Percentiles rank a stretch among this genome's conserved stretches.
Conservation (phyloP, 2,329 filamentous ascomycete species). For the Alternaria incomplexa region DNA sequence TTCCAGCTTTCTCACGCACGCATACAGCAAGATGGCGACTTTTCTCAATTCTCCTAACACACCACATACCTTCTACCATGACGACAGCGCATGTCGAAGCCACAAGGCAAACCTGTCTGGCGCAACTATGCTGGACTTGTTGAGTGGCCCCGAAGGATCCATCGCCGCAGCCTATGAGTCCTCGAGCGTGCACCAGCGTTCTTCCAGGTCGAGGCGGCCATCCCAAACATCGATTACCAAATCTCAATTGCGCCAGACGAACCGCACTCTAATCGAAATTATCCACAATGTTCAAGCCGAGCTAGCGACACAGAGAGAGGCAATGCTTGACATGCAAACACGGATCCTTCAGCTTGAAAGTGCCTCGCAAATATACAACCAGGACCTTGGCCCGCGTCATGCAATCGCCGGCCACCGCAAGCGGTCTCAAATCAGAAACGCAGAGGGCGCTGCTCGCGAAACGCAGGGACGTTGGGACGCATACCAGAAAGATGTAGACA, state of each 20-base stretch:
- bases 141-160: constrained; percentile 21
- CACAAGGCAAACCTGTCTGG: constrained; percentile 33
- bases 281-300: constrained; percentile 37
- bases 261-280: constrained; percentile 35
- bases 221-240: constrained; percentile 35
- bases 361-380: not conserved
- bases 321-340: constrained; percentile 38
- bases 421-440: constrained; percentile 14
- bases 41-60: constrained; percentile 14
- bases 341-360: constrained; percentile 37
- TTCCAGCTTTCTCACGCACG: not conserved
- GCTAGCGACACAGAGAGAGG: constrained; percentile 30
- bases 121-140: constrained; percentile 25
- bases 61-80: constrained; percentile 12
- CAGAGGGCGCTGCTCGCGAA: constrained; percentile 15
- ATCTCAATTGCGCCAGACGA: constrained; percentile 31
- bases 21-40: constrained; percentile 18
- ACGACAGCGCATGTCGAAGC: constrained; percentile 9
- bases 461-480: constrained; percentile 34
- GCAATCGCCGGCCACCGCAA: not conserved
- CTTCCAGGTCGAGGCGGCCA: constrained; percentile 22
- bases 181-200: not conserved
- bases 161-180: constrained; percentile 16
- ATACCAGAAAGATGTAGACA: constrained; percentile 35
- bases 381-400: not conserved